Conservation (phyloP, 768 basidiomycete species). For the Agrocybe praecox region DNA sequence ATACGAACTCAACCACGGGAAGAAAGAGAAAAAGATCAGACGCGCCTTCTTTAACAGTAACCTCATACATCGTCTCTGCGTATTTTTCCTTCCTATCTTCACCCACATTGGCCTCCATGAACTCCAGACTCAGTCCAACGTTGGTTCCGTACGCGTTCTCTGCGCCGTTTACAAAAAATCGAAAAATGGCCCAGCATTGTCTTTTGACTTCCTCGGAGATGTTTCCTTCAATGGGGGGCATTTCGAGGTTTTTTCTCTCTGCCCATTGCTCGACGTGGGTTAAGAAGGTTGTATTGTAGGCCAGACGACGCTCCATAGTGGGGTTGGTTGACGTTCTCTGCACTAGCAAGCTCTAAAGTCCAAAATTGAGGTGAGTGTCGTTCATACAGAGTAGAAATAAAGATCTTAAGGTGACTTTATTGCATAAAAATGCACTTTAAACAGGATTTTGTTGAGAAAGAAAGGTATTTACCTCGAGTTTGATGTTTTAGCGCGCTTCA, state of each 20-base stretch:
- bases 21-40: neutral
- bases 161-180: conserved; percentile 36
- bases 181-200: conserved; percentile 31
- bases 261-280: neutral
- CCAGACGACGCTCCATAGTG: neutral
- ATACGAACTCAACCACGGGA: neutral
- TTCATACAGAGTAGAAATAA: no score
- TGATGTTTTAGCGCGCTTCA: no score
- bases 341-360: no score
- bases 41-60: conserved; percentile 38
- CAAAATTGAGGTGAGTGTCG: no score
- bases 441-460: no score
- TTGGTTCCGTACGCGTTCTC: conserved; percentile 37
- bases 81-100: conserved; percentile 12
- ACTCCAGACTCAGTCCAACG: conserved; percentile 38
- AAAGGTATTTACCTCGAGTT: no score
- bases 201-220: conserved; percentile 39
- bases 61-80: conserved; percentile 41
- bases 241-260: conserved; percentile 18
- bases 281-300: neutral
- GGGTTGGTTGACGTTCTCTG: no score
- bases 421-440: no score
- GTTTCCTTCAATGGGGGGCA: conserved; percentile 41
- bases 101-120: conserved; percentile 38
- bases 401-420: no score